Evolutionary conservation across 768 basidiomycete species (phyloP).

Genomic region (Boletus tomentosulus): DNA sequence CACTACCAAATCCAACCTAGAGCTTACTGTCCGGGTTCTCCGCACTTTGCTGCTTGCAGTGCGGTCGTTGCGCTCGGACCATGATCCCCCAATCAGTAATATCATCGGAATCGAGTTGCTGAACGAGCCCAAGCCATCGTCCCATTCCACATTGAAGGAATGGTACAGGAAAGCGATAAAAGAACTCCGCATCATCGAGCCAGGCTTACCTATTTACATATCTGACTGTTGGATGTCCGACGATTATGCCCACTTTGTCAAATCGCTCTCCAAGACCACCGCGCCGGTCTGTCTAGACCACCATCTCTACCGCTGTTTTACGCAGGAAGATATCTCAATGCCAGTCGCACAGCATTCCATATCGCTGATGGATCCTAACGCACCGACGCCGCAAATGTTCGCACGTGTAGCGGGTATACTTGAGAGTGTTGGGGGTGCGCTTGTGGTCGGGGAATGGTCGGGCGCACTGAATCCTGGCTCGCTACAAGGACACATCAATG

Average conservation of each 20-base stretch:
- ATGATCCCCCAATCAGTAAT: slow-evolving; percentile 38
- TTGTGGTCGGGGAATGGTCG: slow-evolving; percentile 79
- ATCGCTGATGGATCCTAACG: slow-evolving; percentile 41
- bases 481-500: slow-evolving; percentile 42
- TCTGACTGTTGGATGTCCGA: slow-evolving; percentile 74
- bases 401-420: slow-evolving; percentile 34
- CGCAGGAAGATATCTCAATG: slow-evolving; percentile 49
- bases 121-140: slow-evolving; percentile 54
- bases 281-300: slow-evolving; percentile 66
- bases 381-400: slow-evolving; percentile 38
- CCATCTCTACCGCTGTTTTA: slow-evolving; percentile 83
- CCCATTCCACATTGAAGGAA: slow-evolving; percentile 45
- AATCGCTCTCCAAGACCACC: slow-evolving; percentile 27
- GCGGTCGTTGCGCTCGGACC: slow-evolving; percentile 47
- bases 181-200: slow-evolving; percentile 47
- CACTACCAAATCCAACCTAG: slow-evolving; percentile 43
- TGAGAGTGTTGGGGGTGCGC: slow-evolving; percentile 40
- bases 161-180: slow-evolving; percentile 64
- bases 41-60: slow-evolving; percentile 36
- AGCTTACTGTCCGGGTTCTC: slow-evolving; percentile 47
- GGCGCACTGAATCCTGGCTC: slow-evolving; percentile 68
- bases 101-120: slow-evolving; percentile 55
- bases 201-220: slow-evolving; percentile 64
- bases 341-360: slow-evolving; percentile 52
- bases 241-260: slow-evolving; percentile 55